Base-by-base conservation (phyloP, 768 basidiomycete genomes). In the Postia placenta region DNA sequence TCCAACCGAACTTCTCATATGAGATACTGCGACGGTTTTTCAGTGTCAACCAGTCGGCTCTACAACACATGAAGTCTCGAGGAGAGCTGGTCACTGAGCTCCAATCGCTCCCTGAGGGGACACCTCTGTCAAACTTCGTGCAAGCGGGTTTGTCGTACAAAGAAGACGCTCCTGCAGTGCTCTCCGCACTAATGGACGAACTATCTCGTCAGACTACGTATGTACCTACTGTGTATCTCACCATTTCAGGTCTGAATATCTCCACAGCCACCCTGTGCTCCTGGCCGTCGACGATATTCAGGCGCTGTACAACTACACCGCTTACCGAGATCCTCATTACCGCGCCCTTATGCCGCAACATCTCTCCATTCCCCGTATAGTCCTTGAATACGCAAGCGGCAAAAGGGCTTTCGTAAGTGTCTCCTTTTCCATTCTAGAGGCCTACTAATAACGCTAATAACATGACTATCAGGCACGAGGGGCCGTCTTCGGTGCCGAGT, bases 251-350 rank as follows among this genome's bases (percentile, higher is more conserved):
- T 33, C 40, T 25, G 33, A 28, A 35, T 30, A 36, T 38, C 43
- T 43, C 19, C 46, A 9, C 50, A 92, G 90, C 38, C 70, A 74
- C 58, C 91, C 91, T 0, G 85, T 95, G 2, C 62, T 96, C 5
- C 68, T 94, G 25, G 92, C 92, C 0, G 72, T 94, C 1, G 93
- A 96, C 55, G 92, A 95, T 57, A 81, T 90, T 63, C 93, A 95
- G 63, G 75, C 89, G 0, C 65, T 96, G 22, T 92, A 88, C 59
- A 71, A 77, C 60, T 69, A 67, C 38, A 79, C 85, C 0, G 60
- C 68, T 23, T 94, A 94, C 67, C 78, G 81, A 22, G 83, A 89
- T 49, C 86, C 87, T 11, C 80, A 83, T 37, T 90, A 82, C 65
- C 69, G 71, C 5, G 60, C 70, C 9, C 80, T 95, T 47, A 78